Conservation (phyloP, 805 yeast species). For the Candida endomychidarum region DNA sequence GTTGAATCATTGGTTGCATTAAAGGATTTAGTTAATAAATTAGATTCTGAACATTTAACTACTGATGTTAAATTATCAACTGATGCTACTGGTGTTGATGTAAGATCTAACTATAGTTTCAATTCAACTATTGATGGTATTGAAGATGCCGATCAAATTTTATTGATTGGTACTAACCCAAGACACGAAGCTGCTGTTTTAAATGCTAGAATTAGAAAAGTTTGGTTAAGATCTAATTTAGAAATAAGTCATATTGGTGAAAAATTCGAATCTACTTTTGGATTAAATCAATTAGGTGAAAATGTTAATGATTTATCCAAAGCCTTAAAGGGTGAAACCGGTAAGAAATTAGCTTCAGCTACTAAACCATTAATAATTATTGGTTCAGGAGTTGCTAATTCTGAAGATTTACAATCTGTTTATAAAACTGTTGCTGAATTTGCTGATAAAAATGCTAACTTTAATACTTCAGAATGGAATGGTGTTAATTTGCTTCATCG, state of each 20-base stretch:
- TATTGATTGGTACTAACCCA: conserved; percentile 83
- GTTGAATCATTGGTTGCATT: conserved; percentile 81
- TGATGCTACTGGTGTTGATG: conserved; percentile 63
- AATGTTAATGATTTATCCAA: conserved; percentile 53
- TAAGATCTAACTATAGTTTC: conserved; percentile 77
- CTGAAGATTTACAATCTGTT: conserved; percentile 60
- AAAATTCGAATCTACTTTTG: conserved; percentile 74
- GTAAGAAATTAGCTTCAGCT: conserved; percentile 65
- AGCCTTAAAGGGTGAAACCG: conserved; percentile 68
- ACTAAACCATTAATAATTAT: conserved; percentile 74
- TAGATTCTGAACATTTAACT: conserved; percentile 79
- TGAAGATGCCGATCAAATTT: conserved; percentile 78
- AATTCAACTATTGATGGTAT: conserved; percentile 77
- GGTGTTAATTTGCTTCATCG: conserved; percentile 80
- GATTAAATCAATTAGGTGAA: conserved; percentile 61
- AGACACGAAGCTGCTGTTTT: conserved; percentile 88
- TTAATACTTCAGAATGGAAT: conserved; percentile 74
- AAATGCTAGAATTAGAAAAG: conserved; percentile 79
- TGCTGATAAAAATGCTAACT: conserved; percentile 52
- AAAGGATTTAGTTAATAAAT: conserved; percentile 72
- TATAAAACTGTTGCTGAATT: conserved; percentile 62
- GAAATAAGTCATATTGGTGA: conserved; percentile 76
- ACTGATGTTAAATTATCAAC: conserved; percentile 64
- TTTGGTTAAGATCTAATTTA: conserved; percentile 68
- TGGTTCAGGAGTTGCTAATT: conserved; percentile 77